Evolutionary conservation across 495 filamentous ascomycete genomes (phyloP).

Genomic region (Talaromyces borbonicus): DNA sequence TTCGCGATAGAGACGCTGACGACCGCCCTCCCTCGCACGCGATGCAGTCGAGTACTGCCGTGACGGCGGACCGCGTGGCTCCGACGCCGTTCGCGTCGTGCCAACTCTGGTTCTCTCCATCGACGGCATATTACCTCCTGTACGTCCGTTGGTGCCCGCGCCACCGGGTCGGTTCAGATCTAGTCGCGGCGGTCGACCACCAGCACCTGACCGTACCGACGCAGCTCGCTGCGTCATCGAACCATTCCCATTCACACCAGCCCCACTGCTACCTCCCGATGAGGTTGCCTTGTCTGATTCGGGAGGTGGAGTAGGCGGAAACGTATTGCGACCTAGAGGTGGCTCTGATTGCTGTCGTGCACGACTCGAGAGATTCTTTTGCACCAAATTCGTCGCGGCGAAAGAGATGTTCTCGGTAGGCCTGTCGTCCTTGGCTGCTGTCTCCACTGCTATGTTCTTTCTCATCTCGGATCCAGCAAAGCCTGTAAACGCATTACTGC

Average conservation of each 20-base stretch:
- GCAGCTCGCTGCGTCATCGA: conserved; percentile 17
- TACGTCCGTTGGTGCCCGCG: conserved; percentile 19
- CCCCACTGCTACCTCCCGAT: conserved; percentile 13
- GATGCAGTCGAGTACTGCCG: conserved; percentile 13
- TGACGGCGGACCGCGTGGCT: conserved; percentile 35
- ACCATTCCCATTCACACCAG: conserved; percentile 11
- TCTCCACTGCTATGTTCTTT: conserved; percentile 29
- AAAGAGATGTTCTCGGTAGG: conserved; percentile 73
- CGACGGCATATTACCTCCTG: conserved; percentile 11
- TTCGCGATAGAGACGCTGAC: conserved; percentile 12
- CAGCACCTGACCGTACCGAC: conserved; percentile 24
- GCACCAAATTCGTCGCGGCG: conserved; percentile 83
- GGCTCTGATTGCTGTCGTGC: conserved; percentile 80
- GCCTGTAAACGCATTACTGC: conserved; percentile 63
- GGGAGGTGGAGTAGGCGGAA: conserved; percentile 92
- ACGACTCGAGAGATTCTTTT: conserved; percentile 62
- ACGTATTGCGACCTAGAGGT: conserved; percentile 74
- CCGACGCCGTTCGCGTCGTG: conserved; percentile 44
- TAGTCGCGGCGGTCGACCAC: conserved; percentile 29
- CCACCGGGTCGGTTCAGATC: conserved; percentile 27
- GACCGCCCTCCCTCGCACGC: conserved; percentile 5
- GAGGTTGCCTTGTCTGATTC: conserved; percentile 52
- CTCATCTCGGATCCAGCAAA: conserved; percentile 68
- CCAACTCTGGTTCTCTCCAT: conserved; percentile 38
- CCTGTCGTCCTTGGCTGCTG: conserved; percentile 57